These are phyloP conservation scores for Rugosomyces carneus DNA, from an alignment of 1,284 basidiomycete genomes.

Conservation along the genomic window DNA sequence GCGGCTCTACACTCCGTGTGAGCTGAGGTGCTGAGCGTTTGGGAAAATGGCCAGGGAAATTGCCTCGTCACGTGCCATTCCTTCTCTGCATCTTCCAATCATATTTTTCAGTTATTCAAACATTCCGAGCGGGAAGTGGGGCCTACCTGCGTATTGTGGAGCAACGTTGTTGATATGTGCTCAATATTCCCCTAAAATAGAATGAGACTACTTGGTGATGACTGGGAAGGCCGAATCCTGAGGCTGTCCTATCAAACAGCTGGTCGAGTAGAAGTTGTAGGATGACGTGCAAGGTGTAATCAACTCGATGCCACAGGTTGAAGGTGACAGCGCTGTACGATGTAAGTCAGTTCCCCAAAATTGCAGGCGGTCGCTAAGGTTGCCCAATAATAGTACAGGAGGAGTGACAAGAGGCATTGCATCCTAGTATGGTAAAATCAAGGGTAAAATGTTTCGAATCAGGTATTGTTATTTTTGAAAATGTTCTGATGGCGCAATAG, in stretches of 20 bases:
- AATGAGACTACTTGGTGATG: neutral
- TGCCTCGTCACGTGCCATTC: slow-evolving; percentile 1
- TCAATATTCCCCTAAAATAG: neutral
- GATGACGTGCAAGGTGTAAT: neutral
- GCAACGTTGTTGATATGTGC: neutral
- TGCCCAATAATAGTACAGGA: neutral
- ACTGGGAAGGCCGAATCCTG: neutral
- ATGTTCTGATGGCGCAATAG: neutral
- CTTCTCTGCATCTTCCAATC: slow-evolving; percentile 2
- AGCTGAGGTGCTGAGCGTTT: neutral
- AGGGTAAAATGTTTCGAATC: neutral
- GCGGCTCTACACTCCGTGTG: neutral
- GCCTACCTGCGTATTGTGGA: slow-evolving; percentile 2
- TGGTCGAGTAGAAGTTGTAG: neutral
- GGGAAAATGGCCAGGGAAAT: neutral
- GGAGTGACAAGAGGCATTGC: neutral
- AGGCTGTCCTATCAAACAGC: neutral
- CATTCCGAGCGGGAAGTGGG: neutral
- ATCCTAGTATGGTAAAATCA: neutral
- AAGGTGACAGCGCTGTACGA: neutral
- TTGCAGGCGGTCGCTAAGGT: neutral
- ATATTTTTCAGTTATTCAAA: neutral
- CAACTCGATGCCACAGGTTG: neutral
- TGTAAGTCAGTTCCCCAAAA: neutral
- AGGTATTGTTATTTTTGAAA: neutral